phyloP scores from a whole-genome alignment of 2,329 filamentous ascomycete genomes.

The Exophiala calicioides region DNA sequence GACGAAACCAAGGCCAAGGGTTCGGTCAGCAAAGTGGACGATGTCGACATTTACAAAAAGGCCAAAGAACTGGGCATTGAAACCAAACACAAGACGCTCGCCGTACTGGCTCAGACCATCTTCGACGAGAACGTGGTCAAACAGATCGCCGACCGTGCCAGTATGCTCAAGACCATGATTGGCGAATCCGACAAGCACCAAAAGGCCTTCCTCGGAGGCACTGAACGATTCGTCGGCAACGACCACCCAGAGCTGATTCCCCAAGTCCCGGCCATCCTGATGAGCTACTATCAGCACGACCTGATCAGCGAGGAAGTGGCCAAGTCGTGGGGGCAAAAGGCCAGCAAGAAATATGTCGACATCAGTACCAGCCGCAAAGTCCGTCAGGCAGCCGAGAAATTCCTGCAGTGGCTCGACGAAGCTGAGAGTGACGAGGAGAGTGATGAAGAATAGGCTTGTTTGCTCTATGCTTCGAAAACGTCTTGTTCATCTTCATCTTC shows the following conservation, averaged over 20 bases:
- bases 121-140: conserved; percentile 88
- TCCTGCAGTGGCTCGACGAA: conserved; percentile 90
- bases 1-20: conserved; percentile 68
- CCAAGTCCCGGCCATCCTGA: conserved; percentile 80
- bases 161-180: conserved; percentile 89
- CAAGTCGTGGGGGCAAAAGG: conserved; percentile 88
- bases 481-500: neutral
- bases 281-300: conserved; percentile 88
- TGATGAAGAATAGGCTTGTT: conserved; percentile 18
- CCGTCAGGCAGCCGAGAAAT: conserved; percentile 88
- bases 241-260: conserved; percentile 77
- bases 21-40: conserved; percentile 75
- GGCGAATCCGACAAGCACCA: conserved; percentile 84
- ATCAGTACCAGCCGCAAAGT: conserved; percentile 88
- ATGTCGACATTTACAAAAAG: conserved; percentile 92
- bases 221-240: conserved; percentile 85
- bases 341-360: conserved; percentile 98
- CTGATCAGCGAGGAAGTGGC: conserved; percentile 85
- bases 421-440: conserved; percentile 67
- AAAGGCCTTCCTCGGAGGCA: conserved; percentile 91
- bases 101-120: conserved; percentile 88
- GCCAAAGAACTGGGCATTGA: conserved; percentile 95
- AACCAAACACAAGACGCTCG: conserved; percentile 86
- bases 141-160: conserved; percentile 80
- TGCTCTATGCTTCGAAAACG: neutral